A percentile compares a stretch with the other conserved stretches of the same genome.
These are phyloP conservation scores for Ensete glaucum DNA, from an alignment of 176 grass and related monocot species.

Conservation along the genomic window DNA sequence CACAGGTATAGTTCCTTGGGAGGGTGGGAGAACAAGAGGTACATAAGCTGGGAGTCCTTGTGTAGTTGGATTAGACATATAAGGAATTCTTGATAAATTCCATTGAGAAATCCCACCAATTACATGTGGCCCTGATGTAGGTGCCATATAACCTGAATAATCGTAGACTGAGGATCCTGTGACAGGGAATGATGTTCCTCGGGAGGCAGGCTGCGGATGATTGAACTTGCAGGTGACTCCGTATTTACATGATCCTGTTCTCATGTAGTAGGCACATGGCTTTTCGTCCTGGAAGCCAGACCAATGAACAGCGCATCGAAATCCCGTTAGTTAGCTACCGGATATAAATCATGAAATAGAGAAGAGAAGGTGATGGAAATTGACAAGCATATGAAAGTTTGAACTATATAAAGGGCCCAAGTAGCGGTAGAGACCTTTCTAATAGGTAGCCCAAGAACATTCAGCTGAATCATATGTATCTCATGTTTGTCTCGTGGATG, in stretches of 20 bases:
- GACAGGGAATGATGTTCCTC: slow-evolving; percentile 9
- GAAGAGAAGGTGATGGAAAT: neutral
- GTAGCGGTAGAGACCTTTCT: slow-evolving; percentile 8
- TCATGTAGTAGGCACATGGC: slow-evolving; percentile 25
- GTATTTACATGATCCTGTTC: slow-evolving; percentile 18
- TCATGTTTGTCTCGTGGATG: slow-evolving; percentile 37
- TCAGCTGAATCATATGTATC: slow-evolving; percentile 12
- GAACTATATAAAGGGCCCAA: neutral
- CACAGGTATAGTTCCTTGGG: slow-evolving; percentile 9
- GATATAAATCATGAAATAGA: neutral
- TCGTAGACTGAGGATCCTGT: slow-evolving; percentile 7
- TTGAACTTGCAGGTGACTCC: slow-evolving; percentile 24
- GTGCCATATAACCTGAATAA: slow-evolving; percentile 2
- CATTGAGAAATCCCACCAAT: slow-evolving; percentile 10
- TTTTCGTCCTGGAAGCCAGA: slow-evolving; percentile 23
- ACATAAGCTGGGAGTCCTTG: slow-evolving; percentile 12
- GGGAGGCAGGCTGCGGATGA: slow-evolving; percentile 18
- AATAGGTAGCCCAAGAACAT: slow-evolving; percentile 20
- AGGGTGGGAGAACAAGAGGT: slow-evolving; percentile 21
- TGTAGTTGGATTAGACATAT: neutral
- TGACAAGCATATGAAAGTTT: neutral
- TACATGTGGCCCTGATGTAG: slow-evolving; percentile 10
- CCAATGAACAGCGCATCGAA: neutral
- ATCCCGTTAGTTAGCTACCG: neutral
- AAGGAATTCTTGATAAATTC: slow-evolving; percentile 22